These are phyloP conservation scores for Arabidopsis arenosa DNA, from an alignment of 345 rosid species.

Conservation along the genomic window DNA sequence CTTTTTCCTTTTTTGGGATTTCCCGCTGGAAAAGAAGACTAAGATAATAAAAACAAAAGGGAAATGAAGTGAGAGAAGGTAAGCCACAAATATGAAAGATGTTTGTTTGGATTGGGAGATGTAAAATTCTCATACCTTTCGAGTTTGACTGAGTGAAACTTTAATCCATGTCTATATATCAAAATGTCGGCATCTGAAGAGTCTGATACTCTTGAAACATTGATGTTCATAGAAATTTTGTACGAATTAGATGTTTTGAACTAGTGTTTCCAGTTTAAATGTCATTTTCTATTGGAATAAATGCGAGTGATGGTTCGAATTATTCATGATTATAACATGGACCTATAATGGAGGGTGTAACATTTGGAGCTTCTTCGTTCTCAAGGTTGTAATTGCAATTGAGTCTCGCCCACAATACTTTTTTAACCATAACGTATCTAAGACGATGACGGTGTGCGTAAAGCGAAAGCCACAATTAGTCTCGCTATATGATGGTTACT, in stretches of 20 bases:
- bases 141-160: slow-evolving; percentile 12
- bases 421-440: slow-evolving; percentile 8
- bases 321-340: background rate
- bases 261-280: background rate
- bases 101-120: slow-evolving; percentile 22
- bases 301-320: background rate
- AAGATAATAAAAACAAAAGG: background rate
- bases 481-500: background rate
- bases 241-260: background rate
- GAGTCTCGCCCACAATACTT: slow-evolving; percentile 7
- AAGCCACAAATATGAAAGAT: slow-evolving; percentile 4
- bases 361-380: slow-evolving; percentile 7
- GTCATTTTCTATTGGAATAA: background rate
- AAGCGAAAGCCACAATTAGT: slow-evolving; percentile 30
- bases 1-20: background rate
- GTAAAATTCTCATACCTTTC: slow-evolving; percentile 1
- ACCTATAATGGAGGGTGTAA: slow-evolving; percentile 19
- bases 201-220: background rate
- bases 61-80: background rate
- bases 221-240: background rate
- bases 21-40: background rate
- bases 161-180: background rate
- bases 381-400: background rate
- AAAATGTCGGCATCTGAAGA: background rate
- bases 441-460: slow-evolving; percentile 33